Percentiles rank a stretch among this genome's conserved stretches.
These are phyloP conservation scores for Larix kaempferi DNA, from an alignment of 75 land plant species.

Conservation along the genomic window DNA sequence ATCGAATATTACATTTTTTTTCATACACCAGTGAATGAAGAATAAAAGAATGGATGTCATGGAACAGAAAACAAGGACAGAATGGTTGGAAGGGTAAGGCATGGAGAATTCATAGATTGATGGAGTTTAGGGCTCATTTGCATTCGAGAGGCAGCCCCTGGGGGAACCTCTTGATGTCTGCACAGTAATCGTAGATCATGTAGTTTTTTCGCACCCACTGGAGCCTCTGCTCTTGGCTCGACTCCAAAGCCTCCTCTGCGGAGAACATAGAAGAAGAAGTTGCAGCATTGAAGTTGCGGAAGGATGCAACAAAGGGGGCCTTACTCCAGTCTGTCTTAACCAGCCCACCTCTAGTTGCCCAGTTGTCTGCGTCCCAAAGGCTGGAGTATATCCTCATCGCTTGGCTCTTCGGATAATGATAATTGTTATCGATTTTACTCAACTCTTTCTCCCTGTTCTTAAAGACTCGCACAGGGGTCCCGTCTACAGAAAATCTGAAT, in stretches of 20 bases:
- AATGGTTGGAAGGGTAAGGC: no score
- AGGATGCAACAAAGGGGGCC: not conserved
- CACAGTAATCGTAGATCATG: conserved; percentile 37
- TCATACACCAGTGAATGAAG: no score
- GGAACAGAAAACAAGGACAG: no score
- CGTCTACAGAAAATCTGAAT: conserved; percentile 51
- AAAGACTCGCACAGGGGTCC: conserved; percentile 38
- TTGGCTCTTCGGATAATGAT: not conserved
- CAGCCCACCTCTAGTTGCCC: conserved; percentile 13
- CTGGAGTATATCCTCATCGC: not conserved
- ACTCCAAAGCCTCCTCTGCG: not conserved
- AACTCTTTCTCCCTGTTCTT: conserved; percentile 23
- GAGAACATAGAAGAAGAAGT: no score
- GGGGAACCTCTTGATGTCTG: conserved; percentile 21
- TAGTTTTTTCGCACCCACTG: conserved; percentile 19
- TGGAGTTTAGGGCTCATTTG: not conserved
- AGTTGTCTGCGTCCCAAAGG: conserved; percentile 20
- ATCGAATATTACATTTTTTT: no score
- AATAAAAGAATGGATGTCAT: no score
- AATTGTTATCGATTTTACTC: not conserved
- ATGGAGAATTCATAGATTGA: no score
- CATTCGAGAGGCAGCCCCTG: conserved; percentile 18
- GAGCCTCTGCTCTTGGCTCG: not conserved
- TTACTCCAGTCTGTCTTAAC: not conserved
- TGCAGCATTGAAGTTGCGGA: not conserved